These are phyloP conservation scores for Novymonas esmeraldas DNA, from an alignment of 208 protist species.

Conservation along the genomic window DNA sequence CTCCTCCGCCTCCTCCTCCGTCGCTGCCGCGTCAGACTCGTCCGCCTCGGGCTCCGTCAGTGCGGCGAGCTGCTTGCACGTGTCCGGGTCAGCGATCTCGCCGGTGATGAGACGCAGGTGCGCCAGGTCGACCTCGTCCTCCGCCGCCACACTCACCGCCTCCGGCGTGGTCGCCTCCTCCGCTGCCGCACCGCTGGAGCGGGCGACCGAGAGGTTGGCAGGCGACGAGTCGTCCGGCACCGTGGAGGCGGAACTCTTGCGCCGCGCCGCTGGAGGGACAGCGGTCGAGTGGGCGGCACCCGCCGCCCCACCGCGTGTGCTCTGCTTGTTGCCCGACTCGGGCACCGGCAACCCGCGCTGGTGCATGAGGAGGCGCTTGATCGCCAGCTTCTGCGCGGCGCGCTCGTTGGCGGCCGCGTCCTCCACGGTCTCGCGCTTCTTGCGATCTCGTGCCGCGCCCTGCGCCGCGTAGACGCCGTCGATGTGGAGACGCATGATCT, in stretches of 20 bases:
- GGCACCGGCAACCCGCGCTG: not conserved
- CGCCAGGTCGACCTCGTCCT: not conserved
- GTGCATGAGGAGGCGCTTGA: constrained; percentile 20
- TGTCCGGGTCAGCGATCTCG: not conserved
- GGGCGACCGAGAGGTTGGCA: not conserved
- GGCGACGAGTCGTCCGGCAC: constrained; percentile 12
- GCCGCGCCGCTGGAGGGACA: not conserved
- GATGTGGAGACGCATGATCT: constrained; percentile 32
- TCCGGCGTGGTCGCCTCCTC: not conserved
- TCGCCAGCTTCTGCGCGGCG: constrained; percentile 5
- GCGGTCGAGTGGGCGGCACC: not conserved
- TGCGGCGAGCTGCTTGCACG: constrained; percentile 14
- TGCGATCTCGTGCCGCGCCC: constrained; percentile 11
- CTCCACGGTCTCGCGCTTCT: constrained; percentile 17
- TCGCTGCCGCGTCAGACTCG: too few relatives aligned
- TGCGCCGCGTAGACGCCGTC: constrained; percentile 45
- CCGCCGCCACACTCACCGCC: not conserved
- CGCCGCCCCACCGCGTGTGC: too few relatives aligned
- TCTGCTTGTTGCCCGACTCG: not conserved
- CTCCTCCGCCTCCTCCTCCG: not conserved
- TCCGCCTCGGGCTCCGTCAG: not conserved
- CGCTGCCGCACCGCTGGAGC: not conserved
- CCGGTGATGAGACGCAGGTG: constrained; percentile 22
- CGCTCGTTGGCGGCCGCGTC: constrained; percentile 10
- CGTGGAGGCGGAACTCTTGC: constrained; percentile 15